Evolutionary conservation across 495 filamentous ascomycete species (phyloP).

Genomic region (Lophium mytilinum): DNA sequence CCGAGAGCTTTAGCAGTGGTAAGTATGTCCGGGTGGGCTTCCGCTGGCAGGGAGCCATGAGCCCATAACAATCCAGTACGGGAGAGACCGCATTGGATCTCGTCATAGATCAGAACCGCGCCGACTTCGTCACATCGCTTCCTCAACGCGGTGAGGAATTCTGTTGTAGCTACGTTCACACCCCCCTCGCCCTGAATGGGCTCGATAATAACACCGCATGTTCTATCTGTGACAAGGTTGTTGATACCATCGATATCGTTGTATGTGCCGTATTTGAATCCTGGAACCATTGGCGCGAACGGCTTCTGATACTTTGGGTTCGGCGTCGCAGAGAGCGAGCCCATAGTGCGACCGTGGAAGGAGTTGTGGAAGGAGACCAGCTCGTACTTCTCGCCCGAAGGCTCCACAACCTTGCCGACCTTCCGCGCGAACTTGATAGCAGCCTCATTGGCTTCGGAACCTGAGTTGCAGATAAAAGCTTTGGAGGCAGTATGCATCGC

Average conservation of each 20-base stretch:
- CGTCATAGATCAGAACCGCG: conserved; percentile 86
- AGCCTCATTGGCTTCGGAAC: conserved; percentile 92
- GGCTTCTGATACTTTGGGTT: conserved; percentile 97
- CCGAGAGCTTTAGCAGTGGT: conserved; percentile 93
- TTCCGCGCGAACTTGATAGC: conserved; percentile 96
- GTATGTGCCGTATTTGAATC: conserved; percentile 77
- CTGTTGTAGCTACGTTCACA: conserved; percentile 70
- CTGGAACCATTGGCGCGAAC: conserved; percentile 90
- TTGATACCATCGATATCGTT: conserved; percentile 69
- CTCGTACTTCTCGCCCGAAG: conserved; percentile 67
- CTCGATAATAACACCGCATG: conserved; percentile 93
- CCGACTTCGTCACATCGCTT: conserved; percentile 77
- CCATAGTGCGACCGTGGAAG: conserved; percentile 97
- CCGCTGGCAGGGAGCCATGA: conserved; percentile 59
- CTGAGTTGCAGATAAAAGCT: conserved; percentile 91
- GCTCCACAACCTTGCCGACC: conserved; percentile 63
- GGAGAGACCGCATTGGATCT: conserved; percentile 89
- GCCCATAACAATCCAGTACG: conserved; percentile 89
- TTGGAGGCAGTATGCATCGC: conserved; percentile 72
- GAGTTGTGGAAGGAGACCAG: conserved; percentile 81
- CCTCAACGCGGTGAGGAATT: conserved; percentile 71
- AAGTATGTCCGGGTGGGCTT: conserved; percentile 87
- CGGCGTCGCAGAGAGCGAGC: conserved; percentile 82
- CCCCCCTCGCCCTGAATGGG: conserved; percentile 97
- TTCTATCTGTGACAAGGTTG: conserved; percentile 67